phyloP scores from a whole-genome alignment of 1,284 basidiomycete species.

The Kalmanozyma brasiliensis region DNA sequence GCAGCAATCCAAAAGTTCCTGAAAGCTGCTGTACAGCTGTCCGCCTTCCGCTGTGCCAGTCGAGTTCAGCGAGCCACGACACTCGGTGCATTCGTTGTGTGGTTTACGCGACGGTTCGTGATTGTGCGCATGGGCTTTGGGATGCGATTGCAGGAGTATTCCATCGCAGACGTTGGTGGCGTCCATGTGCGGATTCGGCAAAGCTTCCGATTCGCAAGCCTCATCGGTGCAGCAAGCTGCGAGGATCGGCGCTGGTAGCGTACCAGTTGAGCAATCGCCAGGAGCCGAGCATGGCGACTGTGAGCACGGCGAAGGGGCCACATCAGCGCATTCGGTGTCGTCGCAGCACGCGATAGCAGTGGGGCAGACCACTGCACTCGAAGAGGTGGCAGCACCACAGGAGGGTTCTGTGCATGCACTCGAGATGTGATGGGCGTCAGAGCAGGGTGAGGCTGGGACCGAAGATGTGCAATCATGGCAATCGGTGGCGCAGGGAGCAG shows the following conservation, averaged over 20 bases:
- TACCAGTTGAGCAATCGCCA: constrained; percentile 22
- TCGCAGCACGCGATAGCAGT: constrained; percentile 31
- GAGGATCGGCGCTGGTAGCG: constrained; percentile 18
- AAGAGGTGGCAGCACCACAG: constrained; percentile 30
- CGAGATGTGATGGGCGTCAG: constrained; percentile 37
- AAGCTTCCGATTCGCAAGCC: constrained; percentile 16
- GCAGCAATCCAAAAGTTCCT: constrained; percentile 49
- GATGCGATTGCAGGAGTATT: not conserved
- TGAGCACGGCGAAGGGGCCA: constrained; percentile 19
- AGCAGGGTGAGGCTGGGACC: constrained; percentile 28
- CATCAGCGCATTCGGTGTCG: constrained; percentile 18
- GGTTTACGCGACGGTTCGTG: constrained; percentile 1
- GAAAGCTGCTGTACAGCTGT: constrained; percentile 44
- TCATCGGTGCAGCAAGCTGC: constrained; percentile 34
- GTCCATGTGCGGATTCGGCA: constrained; percentile 3
- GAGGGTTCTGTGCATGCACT: constrained; percentile 29
- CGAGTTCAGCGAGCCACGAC: constrained; percentile 22
- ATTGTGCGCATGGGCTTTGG: constrained; percentile 1
- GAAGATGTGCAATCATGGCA: constrained; percentile 22
- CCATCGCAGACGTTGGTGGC: constrained; percentile 7
- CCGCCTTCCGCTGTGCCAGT: constrained; percentile 19
- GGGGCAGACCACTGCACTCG: constrained; percentile 11
- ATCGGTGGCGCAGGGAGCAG: constrained; percentile 12
- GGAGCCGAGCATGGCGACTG: constrained; percentile 15
- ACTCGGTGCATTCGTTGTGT: constrained; percentile 31